Percentiles rank a stretch among this genome's conserved stretches.
Conservation (phyloP, 202 grass and related monocot genomes). For the Carex sylvatica region DNA sequence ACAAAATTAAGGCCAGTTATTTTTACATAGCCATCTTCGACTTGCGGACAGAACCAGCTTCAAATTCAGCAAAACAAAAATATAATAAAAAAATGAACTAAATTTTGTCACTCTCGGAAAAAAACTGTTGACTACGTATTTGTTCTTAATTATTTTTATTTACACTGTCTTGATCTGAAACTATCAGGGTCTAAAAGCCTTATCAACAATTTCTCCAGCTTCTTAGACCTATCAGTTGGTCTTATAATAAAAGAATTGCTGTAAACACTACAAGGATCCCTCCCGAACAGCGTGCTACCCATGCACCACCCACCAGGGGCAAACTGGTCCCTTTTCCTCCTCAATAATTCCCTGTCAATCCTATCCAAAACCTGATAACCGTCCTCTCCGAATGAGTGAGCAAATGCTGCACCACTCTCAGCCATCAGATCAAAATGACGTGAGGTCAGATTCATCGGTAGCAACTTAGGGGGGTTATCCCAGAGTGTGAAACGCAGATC, state of each 20-base stretch:
- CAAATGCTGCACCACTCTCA: conserved; percentile 57
- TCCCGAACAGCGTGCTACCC: conserved; percentile 35
- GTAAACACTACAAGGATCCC: conserved; percentile 50
- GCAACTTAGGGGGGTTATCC: conserved; percentile 52
- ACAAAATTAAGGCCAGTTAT: background rate
- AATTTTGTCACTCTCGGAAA: background rate
- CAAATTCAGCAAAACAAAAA: background rate
- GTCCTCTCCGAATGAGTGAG: conserved; percentile 46
- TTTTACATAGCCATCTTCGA: background rate
- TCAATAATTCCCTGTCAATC: conserved; percentile 60
- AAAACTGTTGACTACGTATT: conserved; percentile 18
- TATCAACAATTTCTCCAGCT: conserved; percentile 65
- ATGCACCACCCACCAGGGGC: conserved; percentile 73
- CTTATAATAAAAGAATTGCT: conserved; percentile 54
- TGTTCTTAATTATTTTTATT: conserved; percentile 42
- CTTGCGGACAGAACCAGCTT: background rate
- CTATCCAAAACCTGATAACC: conserved; percentile 48
- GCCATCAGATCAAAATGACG: conserved; percentile 58
- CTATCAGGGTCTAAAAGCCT: conserved; percentile 72
- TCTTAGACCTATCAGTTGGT: conserved; percentile 43
- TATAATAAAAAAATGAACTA: background rate
- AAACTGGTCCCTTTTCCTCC: conserved; percentile 39
- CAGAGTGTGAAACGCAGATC: conserved; percentile 81
- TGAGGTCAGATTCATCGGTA: conserved; percentile 50
- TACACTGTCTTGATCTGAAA: conserved; percentile 95